A percentile compares a stretch with the other conserved stretches of the same genome.
Conservation (phyloP, 352 stramenopile genomes). For the Globisporangium paroecandrum region DNA sequence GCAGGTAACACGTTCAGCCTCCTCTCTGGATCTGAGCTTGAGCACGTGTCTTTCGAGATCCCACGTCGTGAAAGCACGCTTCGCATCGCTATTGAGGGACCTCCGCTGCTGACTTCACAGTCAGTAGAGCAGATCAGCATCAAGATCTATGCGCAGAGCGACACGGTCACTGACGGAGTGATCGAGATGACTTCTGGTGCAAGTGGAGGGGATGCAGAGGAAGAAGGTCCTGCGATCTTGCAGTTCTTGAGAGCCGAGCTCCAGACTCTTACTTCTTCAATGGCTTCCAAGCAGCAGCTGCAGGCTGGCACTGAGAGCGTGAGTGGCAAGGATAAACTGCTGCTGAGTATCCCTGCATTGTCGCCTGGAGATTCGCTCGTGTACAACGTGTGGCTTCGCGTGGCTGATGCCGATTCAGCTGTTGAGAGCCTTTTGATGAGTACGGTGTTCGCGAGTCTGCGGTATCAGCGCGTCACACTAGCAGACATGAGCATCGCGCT, state of each 20-base stretch:
- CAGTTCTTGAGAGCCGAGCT: slow-evolving; percentile 15
- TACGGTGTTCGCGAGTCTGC: slow-evolving; percentile 24
- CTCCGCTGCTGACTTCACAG: slow-evolving; percentile 44
- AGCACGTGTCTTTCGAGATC: slow-evolving; percentile 43
- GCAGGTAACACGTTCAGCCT: slow-evolving; percentile 53
- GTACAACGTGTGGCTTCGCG: slow-evolving; percentile 26
- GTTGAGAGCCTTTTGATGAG: slow-evolving; percentile 1
- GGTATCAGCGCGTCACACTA: slow-evolving; percentile 23
- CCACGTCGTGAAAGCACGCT: slow-evolving; percentile 50
- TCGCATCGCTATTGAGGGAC: slow-evolving; percentile 37
- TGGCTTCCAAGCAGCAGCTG: background rate
- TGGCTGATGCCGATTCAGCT: slow-evolving; percentile 12
- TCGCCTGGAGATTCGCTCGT: slow-evolving; percentile 13
- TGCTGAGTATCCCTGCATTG: slow-evolving; percentile 27
- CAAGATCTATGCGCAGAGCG: slow-evolving; percentile 40
- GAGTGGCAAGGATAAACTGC: slow-evolving; percentile 12
- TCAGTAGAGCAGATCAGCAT: slow-evolving; percentile 45
- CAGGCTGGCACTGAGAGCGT: background rate
- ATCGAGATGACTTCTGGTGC: slow-evolving; percentile 39
- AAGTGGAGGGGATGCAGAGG: background rate
- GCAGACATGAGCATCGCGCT: slow-evolving; percentile 21
- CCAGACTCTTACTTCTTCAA: background rate
- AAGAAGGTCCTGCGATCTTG: slow-evolving; percentile 4
- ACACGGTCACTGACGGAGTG: slow-evolving; percentile 40
- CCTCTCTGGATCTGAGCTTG: slow-evolving; percentile 27